These are phyloP conservation scores for Podospora pseudocomata DNA, from an alignment of 495 filamentous ascomycete genomes.

Conservation along the genomic window DNA sequence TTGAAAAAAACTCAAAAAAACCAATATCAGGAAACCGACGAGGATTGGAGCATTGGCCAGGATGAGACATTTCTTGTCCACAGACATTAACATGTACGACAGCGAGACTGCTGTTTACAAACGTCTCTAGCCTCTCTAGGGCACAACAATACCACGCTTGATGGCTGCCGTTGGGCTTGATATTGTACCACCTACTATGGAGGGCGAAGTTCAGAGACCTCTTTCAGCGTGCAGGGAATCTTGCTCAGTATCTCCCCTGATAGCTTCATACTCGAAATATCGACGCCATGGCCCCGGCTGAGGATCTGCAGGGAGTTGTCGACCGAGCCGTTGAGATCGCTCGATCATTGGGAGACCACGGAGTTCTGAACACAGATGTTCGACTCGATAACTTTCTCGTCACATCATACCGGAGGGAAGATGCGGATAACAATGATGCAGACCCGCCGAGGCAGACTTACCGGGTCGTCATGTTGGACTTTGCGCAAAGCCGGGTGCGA, in stretches of 20 bases:
- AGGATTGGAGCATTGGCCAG: slow-evolving; percentile 20
- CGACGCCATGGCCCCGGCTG: background rate
- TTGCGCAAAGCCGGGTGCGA: slow-evolving; percentile 30
- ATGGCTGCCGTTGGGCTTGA: background rate
- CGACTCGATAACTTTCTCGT: slow-evolving; percentile 33
- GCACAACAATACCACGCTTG: background rate
- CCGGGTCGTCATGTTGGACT: slow-evolving; percentile 35
- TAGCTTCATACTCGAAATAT: background rate
- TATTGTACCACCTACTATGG: background rate
- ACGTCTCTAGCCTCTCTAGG: background rate
- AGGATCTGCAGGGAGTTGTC: background rate
- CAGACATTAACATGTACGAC: background rate
- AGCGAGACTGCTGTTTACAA: background rate
- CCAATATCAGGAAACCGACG: slow-evolving; percentile 5
- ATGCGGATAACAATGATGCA: background rate
- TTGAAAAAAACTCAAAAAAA: background rate
- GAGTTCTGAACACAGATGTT: slow-evolving; percentile 33
- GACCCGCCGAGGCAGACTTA: slow-evolving; percentile 1
- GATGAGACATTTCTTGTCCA: slow-evolving; percentile 1
- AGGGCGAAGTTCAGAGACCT: background rate
- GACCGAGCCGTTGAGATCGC: slow-evolving; percentile 3
- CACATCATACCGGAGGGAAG: background rate
- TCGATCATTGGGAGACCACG: slow-evolving; percentile 15
- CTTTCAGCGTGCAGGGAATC: background rate
- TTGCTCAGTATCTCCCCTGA: background rate